Percentiles rank a stretch among this genome's conserved stretches.
Conservation (phyloP, 495 filamentous ascomycete species). For the Neurospora sp. region DNA sequence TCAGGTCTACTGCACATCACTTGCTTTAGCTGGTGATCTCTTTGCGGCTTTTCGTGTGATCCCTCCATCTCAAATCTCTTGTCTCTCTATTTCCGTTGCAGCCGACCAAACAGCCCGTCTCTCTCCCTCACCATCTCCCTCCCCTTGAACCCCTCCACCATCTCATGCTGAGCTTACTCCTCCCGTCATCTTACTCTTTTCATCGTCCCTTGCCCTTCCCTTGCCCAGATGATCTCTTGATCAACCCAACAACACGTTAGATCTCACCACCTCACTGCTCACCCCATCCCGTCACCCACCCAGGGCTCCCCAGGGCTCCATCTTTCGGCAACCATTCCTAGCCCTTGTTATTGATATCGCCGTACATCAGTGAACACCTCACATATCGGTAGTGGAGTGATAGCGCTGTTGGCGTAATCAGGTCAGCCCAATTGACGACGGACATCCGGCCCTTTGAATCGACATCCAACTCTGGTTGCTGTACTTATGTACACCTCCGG, state of each 20-base stretch:
- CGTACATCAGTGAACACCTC: background rate
- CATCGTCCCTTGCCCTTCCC: background rate
- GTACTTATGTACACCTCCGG: background rate
- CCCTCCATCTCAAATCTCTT: background rate
- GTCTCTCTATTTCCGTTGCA: background rate
- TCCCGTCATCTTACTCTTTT: background rate
- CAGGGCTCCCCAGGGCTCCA: background rate
- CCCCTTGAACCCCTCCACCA: background rate
- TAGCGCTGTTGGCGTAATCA: background rate
- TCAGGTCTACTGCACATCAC: background rate
- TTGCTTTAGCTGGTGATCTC: background rate
- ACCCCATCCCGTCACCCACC: background rate
- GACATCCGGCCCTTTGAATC: background rate
- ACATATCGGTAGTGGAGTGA: background rate
- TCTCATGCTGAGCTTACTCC: background rate
- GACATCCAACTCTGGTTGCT: background rate
- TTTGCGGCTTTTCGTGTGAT: background rate
- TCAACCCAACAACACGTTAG: background rate
- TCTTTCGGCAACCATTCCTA: background rate
- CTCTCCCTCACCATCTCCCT: background rate
- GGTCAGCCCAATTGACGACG: background rate
- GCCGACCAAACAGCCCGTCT: background rate
- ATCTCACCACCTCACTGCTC: background rate
- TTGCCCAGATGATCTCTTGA: background rate
- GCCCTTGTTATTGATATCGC: background rate